These are phyloP conservation scores for Diaporthe humulicola DNA, from an alignment of 2,329 filamentous ascomycete genomes.

Conservation along the genomic window DNA sequence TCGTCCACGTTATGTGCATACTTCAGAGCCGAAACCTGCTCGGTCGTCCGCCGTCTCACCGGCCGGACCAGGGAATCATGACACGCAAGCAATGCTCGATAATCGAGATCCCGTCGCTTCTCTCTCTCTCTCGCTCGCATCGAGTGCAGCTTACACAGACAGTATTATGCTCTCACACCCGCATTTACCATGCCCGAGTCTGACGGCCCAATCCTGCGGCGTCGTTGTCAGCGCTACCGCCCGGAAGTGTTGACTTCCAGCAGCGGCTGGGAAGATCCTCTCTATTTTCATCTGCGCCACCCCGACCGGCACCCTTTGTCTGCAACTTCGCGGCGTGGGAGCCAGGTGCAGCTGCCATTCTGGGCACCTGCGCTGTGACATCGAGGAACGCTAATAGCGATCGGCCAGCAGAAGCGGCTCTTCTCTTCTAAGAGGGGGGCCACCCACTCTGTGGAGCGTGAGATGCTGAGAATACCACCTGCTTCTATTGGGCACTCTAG, in stretches of 20 bases:
- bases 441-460: neutral
- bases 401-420: neutral
- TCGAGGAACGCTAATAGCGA: neutral
- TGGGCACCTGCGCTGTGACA: conserved; percentile 27
- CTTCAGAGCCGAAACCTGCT: conserved; percentile 13
- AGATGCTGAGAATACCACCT: conserved; percentile 27
- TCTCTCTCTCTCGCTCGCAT: neutral
- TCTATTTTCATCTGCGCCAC: conserved; percentile 20
- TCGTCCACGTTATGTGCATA: neutral
- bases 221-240: conserved; percentile 17
- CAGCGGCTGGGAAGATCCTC: neutral
- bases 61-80: conserved; percentile 2
- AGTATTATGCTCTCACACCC: neutral
- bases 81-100: conserved; percentile 15
- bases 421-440: neutral
- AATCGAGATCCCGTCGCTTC: neutral
- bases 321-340: conserved; percentile 8
- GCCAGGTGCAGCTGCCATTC: neutral
- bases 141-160: neutral
- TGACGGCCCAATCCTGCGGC: neutral
- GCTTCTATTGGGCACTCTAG: neutral
- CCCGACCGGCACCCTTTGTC: conserved; percentile 7
- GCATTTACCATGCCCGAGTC: neutral
- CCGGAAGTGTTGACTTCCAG: neutral
- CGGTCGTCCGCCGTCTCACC: conserved; percentile 12